These are phyloP conservation scores for Russula compacta DNA, from an alignment of 768 basidiomycete genomes.

Conservation along the genomic window DNA sequence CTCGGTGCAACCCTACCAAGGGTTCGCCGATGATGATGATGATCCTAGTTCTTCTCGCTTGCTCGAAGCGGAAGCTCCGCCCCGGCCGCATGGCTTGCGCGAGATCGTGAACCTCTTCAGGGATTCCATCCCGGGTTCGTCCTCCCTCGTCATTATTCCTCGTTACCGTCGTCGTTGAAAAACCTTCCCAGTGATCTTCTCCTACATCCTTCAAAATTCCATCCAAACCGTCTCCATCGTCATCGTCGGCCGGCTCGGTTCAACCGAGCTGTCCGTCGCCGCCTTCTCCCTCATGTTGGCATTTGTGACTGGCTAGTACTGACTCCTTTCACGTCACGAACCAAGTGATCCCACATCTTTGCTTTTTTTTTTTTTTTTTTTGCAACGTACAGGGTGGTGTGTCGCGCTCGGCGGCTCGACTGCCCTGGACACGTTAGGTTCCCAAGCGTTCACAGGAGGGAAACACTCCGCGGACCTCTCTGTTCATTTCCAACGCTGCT, in stretches of 20 bases:
- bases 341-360: constrained; percentile 40
- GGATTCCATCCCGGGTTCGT: constrained; percentile 17
- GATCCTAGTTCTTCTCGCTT: constrained; percentile 1
- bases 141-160: not conserved
- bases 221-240: constrained; percentile 58
- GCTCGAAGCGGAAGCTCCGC: constrained; percentile 10
- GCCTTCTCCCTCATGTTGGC: constrained; percentile 73
- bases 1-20: not conserved
- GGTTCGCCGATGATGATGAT: not conserved
- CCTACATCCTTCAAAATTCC: constrained; percentile 67
- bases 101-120: constrained; percentile 16
- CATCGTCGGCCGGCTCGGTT: constrained; percentile 57
- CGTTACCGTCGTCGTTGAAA: not conserved
- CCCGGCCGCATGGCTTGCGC: constrained; percentile 14
- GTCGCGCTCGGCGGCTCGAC: constrained; percentile 73
- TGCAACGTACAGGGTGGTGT: constrained; percentile 50
- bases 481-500: constrained; percentile 61
- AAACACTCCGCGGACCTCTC: constrained; percentile 53
- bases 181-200: constrained; percentile 44
- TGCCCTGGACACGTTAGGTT: constrained; percentile 68
- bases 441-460: constrained; percentile 66
- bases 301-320: constrained; percentile 65
- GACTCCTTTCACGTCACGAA: constrained; percentile 21
- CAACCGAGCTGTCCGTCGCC: constrained; percentile 58
- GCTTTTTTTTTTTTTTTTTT: constrained; percentile 14